phyloP scores from a whole-genome alignment of 1,284 basidiomycete genomes.

The Ceratobasidium sp. region DNA sequence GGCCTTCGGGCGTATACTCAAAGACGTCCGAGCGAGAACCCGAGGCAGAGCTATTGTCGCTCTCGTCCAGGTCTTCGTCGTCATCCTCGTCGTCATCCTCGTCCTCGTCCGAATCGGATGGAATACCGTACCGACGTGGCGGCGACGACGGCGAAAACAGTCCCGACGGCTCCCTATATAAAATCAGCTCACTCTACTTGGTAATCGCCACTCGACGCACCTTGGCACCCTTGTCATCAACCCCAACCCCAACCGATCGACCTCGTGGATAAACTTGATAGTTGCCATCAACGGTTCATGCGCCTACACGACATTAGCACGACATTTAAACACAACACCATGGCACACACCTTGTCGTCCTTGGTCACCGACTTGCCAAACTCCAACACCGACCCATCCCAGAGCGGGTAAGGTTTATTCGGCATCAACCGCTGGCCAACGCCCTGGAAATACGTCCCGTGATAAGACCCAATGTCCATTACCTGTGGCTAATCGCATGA shows the following conservation, averaged over 20 bases:
- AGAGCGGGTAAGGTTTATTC: constrained; percentile 21
- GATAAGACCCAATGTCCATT: constrained; percentile 32
- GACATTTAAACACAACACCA: too few relatives aligned
- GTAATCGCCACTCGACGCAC: constrained; percentile 5
- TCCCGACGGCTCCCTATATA: constrained; percentile 6
- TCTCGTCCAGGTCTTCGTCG: constrained; percentile 22
- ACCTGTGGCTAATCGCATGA: constrained; percentile 19
- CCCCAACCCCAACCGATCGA: constrained; percentile 16
- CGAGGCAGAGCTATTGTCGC: background rate
- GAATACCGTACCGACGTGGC: constrained; percentile 26
- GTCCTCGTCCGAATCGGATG: constrained; percentile 34
- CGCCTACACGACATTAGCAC: constrained; percentile 1
- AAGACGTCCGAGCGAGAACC: constrained; percentile 32
- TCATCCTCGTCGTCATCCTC: constrained; percentile 35
- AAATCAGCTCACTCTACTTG: too few relatives aligned
- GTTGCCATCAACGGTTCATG: constrained; percentile 33
- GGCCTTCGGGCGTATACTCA: constrained; percentile 24
- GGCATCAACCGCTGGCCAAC: constrained; percentile 20
- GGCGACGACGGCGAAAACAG: constrained; percentile 21
- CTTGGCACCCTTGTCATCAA: background rate
- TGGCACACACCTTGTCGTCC: constrained; percentile 32
- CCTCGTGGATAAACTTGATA: constrained; percentile 34
- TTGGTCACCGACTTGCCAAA: constrained; percentile 40
- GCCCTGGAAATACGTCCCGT: constrained; percentile 36
- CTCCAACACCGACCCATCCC: constrained; percentile 27